phyloP scores from a whole-genome alignment of 2,329 filamentous ascomycete species.

The Botrytis galanthina region DNA sequence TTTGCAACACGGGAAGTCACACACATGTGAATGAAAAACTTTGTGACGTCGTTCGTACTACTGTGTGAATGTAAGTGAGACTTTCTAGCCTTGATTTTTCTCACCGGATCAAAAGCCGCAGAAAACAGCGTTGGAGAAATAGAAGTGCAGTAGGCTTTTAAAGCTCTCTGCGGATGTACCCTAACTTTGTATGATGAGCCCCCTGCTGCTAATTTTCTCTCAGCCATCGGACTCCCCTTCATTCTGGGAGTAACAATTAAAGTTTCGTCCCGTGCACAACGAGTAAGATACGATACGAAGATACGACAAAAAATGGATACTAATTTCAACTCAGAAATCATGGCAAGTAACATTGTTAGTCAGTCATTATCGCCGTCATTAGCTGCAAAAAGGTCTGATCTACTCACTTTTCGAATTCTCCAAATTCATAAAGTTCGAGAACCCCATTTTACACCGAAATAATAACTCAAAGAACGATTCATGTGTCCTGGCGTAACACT shows the following conservation, averaged over 20 bases:
- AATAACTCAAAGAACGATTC: background rate
- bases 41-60: background rate
- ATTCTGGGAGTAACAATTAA: background rate
- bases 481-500: background rate
- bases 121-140: too few species aligned
- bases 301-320: background rate
- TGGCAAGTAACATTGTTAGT: background rate
- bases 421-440: fast-evolving
- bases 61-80: fast-evolving
- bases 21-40: too few species aligned
- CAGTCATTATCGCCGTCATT: background rate
- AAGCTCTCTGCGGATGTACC: too few species aligned
- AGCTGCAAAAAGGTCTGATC: fast-evolving
- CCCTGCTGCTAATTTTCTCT: background rate
- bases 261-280: too few species aligned
- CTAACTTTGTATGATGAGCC: fast-evolving
- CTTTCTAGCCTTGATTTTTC: background rate
- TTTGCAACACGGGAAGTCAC: background rate
- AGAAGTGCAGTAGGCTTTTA: too few species aligned
- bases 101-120: fast-evolving
- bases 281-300: fast-evolving
- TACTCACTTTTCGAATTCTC: background rate
- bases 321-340: background rate
- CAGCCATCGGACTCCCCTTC: background rate
- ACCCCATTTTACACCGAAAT: background rate